Conservation (phyloP, 345 rosid species). For the Reutealis trisperma region DNA sequence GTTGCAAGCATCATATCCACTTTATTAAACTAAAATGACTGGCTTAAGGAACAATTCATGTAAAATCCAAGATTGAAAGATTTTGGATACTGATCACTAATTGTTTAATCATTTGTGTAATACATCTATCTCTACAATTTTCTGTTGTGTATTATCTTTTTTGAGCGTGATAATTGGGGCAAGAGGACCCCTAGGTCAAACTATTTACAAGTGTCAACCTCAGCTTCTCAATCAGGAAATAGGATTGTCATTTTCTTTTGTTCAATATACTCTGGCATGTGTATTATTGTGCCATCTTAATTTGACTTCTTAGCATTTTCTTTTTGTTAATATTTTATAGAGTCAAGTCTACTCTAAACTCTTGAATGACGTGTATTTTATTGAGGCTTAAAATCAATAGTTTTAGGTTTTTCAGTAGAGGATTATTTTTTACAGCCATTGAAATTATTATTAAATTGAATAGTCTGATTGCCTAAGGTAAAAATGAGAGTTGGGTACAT, state of each 20-base stretch:
- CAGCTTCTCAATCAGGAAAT: background rate
- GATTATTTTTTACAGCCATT: background rate
- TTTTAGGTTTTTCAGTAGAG: background rate
- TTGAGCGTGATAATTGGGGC: background rate
- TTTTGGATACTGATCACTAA: no score
- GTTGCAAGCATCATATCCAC: no score
- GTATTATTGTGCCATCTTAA: background rate
- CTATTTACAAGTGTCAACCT: slow-evolving; percentile 1
- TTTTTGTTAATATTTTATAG: background rate
- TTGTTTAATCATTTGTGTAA: background rate
- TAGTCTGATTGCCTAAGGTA: no score
- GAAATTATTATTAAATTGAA: no score
- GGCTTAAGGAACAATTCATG: no score
- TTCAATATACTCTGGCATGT: background rate
- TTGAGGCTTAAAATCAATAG: background rate
- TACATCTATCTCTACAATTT: background rate
- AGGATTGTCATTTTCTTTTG: background rate
- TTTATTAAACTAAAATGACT: background rate
- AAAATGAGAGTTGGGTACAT: background rate
- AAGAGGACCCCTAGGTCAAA: background rate
- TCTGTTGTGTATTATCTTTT: background rate
- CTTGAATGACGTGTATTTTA: background rate
- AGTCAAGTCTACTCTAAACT: background rate
- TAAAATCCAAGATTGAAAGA: no score
- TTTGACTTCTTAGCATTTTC: background rate